These are phyloP conservation scores for Penicillium sp. DNA, from an alignment of 2,329 filamentous ascomycete genomes.

Conservation along the genomic window DNA sequence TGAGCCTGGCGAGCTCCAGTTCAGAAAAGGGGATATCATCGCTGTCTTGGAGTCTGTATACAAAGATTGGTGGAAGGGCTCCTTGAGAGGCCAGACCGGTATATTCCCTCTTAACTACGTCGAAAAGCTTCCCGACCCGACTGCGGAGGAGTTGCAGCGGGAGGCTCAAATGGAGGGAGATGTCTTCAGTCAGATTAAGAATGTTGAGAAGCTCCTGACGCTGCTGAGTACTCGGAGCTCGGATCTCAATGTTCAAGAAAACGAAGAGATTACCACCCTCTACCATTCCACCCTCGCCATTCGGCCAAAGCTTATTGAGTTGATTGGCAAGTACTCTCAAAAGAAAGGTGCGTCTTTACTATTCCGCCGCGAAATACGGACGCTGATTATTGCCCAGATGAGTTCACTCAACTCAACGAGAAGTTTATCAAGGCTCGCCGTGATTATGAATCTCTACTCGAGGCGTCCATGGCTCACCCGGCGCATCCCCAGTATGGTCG, in stretches of 20 bases:
- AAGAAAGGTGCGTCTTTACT: slow-evolving; percentile 72
- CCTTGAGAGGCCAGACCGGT: slow-evolving; percentile 85
- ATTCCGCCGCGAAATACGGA: background rate
- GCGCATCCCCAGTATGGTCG: slow-evolving; percentile 73
- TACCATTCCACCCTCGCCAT: slow-evolving; percentile 95
- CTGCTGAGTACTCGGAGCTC: slow-evolving; percentile 82
- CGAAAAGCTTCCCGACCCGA: slow-evolving; percentile 93
- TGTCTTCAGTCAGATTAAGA: slow-evolving; percentile 71
- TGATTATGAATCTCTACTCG: slow-evolving; percentile 93
- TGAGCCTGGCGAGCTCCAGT: slow-evolving; percentile 89
- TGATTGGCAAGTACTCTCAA: slow-evolving; percentile 98
- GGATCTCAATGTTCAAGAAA: slow-evolving; percentile 78
- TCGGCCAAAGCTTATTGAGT: slow-evolving; percentile 90
- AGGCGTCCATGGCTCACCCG: slow-evolving; percentile 95
- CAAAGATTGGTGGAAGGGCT: slow-evolving; percentile 99
- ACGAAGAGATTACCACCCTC: slow-evolving; percentile 86
- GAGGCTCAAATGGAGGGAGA: slow-evolving; percentile 93
- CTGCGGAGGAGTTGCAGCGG: slow-evolving; percentile 84
- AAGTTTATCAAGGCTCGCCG: slow-evolving; percentile 98
- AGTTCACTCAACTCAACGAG: slow-evolving; percentile 97
- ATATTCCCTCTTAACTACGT: slow-evolving; percentile 99
- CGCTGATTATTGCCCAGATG: slow-evolving; percentile 56
- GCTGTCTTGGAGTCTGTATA: slow-evolving; percentile 96
- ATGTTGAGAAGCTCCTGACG: slow-evolving; percentile 77
- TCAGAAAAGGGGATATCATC: slow-evolving; percentile 95